Conservation (phyloP, 2,329 filamentous ascomycete species). For the Orbilia blumenaviensis region DNA sequence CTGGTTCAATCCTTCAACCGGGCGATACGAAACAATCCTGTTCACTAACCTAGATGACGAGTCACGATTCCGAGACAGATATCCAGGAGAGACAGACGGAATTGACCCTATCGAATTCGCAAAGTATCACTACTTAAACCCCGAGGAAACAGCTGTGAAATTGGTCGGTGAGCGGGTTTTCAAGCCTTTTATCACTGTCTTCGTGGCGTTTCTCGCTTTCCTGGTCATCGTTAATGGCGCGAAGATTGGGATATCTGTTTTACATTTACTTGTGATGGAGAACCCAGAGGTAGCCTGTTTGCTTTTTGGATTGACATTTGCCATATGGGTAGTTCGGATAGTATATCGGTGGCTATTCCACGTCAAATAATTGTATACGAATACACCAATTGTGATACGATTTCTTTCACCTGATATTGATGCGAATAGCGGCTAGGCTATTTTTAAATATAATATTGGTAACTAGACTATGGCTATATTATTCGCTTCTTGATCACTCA, state of each 20-base stretch:
- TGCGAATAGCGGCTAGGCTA: no score
- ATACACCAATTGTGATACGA: no score
- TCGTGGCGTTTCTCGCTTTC: constrained; percentile 1
- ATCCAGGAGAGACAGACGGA: constrained; percentile 32
- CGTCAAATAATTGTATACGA: no score
- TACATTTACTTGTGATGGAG: constrained; percentile 21
- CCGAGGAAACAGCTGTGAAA: constrained; percentile 11
- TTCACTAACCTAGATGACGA: constrained; percentile 26
- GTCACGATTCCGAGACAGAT: constrained; percentile 4
- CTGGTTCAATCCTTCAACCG: constrained; percentile 19
- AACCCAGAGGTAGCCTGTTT: background rate
- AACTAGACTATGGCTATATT: no score
- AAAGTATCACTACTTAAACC: constrained; percentile 31
- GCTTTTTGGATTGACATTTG: background rate
- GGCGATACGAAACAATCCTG: constrained; percentile 8
- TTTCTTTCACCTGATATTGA: no score
- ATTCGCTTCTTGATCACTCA: no score
- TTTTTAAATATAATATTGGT: no score
- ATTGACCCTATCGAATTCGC: constrained; percentile 31
- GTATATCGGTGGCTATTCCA: no score
- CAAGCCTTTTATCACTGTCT: constrained; percentile 29
- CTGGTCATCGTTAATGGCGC: background rate
- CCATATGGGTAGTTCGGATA: background rate
- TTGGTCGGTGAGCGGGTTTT: constrained; percentile 31
- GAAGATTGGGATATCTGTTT: constrained; percentile 22